Conservation (phyloP, 306 rosid genomes). For the Cucumis cinereus region DNA sequence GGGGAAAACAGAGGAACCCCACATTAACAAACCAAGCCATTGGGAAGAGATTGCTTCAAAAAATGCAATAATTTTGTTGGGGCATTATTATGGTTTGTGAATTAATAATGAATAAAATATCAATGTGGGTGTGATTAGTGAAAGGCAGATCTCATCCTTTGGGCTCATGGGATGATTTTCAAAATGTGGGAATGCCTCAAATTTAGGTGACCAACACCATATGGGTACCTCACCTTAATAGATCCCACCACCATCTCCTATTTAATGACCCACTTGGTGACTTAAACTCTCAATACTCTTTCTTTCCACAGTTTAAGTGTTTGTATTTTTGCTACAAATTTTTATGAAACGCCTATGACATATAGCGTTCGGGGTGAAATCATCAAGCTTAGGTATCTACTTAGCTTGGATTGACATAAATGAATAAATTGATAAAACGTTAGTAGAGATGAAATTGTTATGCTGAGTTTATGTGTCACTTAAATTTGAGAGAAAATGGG, state of each 20-base stretch:
- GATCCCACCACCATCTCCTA: not conserved
- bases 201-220: conserved; percentile 9
- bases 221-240: not conserved
- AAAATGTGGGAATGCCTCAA: not conserved
- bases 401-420: not conserved
- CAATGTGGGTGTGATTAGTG: not conserved
- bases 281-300: not conserved
- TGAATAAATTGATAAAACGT: no score
- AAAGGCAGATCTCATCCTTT: not conserved
- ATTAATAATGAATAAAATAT: not conserved
- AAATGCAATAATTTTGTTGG: conserved; percentile 6
- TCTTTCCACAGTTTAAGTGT: not conserved
- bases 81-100: not conserved
- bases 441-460: not conserved
- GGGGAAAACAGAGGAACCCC: conserved; percentile 18
- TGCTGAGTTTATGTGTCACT: not conserved
- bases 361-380: not conserved
- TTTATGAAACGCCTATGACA: not conserved
- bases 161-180: not conserved
- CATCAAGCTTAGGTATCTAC: not conserved
- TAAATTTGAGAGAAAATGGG: not conserved
- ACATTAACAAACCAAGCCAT: conserved; percentile 8
- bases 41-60: conserved; percentile 6
- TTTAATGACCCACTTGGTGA: not conserved
- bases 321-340: not conserved